Conservation (phyloP, 1,139 yeast genomes). For the Pichia sp. region DNA sequence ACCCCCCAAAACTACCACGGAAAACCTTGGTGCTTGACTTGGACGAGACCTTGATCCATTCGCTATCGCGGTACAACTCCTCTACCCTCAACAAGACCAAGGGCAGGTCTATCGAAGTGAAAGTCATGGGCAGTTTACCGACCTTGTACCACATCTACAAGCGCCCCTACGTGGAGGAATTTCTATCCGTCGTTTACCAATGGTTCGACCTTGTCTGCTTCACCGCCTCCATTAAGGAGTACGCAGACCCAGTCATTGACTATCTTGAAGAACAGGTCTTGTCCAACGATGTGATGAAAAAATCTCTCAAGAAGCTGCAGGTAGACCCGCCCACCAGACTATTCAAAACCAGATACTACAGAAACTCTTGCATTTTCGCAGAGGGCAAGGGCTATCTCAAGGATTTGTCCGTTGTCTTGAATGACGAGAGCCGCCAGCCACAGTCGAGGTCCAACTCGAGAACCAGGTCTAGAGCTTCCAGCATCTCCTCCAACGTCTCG, state of each 20-base stretch:
- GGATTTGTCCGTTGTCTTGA: conserved; percentile 51
- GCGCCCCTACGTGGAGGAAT: conserved; percentile 86
- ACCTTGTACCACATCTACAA: conserved; percentile 87
- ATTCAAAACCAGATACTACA: conserved; percentile 64
- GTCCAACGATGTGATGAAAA: conserved; percentile 22
- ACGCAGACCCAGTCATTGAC: conserved; percentile 95
- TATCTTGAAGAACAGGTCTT: conserved; percentile 60
- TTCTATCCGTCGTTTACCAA: conserved; percentile 67
- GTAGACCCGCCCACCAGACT: conserved; percentile 23
- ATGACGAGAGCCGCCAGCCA: not conserved
- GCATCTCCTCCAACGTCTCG: conserved; percentile 10
- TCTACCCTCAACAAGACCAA: conserved; percentile 36
- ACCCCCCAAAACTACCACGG: conserved; percentile 42
- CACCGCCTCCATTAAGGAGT: conserved; percentile 91
- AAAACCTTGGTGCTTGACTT: conserved; percentile 75
- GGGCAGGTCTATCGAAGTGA: conserved; percentile 78
- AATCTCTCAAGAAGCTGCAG: conserved; percentile 4
- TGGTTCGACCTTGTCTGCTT: conserved; percentile 90
- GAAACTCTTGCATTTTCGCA: conserved; percentile 73
- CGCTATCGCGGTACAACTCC: conserved; percentile 64
- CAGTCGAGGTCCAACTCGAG: conserved; percentile 7
- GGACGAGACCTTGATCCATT: conserved; percentile 92
- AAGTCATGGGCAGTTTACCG: conserved; percentile 50
- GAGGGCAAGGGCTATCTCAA: conserved; percentile 82
- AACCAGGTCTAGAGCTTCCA: conserved; percentile 14